Evolutionary conservation across 1,284 basidiomycete genomes (phyloP), one percentile per base, ranked within the genome.

Genomic region (Testicularia cyperi): DNA sequence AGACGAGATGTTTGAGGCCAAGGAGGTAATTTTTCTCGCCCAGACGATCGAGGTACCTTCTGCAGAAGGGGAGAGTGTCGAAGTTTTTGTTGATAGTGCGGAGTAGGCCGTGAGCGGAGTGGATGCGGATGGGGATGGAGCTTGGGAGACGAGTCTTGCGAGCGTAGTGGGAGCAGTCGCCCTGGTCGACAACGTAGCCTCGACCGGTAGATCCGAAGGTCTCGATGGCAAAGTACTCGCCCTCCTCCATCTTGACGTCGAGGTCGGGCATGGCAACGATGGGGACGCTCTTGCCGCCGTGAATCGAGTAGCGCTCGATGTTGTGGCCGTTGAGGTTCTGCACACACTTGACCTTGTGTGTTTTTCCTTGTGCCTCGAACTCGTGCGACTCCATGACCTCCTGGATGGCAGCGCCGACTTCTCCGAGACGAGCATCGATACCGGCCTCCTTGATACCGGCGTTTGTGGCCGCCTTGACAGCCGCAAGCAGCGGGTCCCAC

Each of bases 301-400:
- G 74, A 40, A 76, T 75, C 26, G 57, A 53, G 53, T 72, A 76
- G 10, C 57, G 65, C 27, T 64, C 68, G 45, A 76, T 76, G 54
- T 56, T 69, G 66, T 76, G 74, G 7, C 74, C 74, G 48, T 74
- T 70, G 38, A 76, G 68, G 56, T 76, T 76, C 41, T 69, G 62
- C 12, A 76, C 58, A 36, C 70, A 70, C 58, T 75, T 75, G 43
- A 76, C 74, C 51, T 87, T 90, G 65, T 86, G 71, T 27, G 86
- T 82, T 77, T 92, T 91, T 27, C 90, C 88, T 22, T 85, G 82
- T 16, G 92, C 84, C 72, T 92, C 90, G 15, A 98, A 92, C 77
- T 98, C 95, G 75, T 97, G 96, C 5, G 88, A 91, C 77, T 97
- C 92, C 95, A 99, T 98, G 3, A 92, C 92, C 78, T 99, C 95